Percentiles rank a stretch among this genome's conserved stretches.
Conservation (phyloP, 495 filamentous ascomycete species). For the Aspergillus diversus region DNA sequence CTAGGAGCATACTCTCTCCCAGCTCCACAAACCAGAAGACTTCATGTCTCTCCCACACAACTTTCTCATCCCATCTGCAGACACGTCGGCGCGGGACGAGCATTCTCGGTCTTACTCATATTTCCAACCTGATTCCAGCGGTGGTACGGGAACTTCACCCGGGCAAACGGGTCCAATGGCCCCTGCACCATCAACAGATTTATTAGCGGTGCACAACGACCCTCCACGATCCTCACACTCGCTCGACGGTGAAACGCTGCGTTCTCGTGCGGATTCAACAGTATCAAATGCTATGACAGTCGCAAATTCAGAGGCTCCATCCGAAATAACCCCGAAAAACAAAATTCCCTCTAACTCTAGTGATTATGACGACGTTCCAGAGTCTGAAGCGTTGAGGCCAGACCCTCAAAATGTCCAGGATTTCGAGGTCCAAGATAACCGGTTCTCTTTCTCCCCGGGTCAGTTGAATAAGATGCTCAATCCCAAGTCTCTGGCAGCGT, state of each 20-base stretch:
- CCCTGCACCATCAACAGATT: conserved; percentile 26
- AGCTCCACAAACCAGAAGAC: neutral
- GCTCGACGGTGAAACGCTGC: conserved; percentile 54
- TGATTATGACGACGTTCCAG: conserved; percentile 47
- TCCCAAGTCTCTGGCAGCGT: conserved; percentile 74
- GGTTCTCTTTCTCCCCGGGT: conserved; percentile 72
- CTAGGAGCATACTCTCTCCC: neutral
- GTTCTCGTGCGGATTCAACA: conserved; percentile 51
- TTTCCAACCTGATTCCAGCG: conserved; percentile 1
- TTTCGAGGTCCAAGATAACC: conserved; percentile 67
- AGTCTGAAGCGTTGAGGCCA: conserved; percentile 63
- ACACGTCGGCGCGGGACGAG: neutral
- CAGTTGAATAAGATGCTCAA: conserved; percentile 75
- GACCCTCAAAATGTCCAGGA: conserved; percentile 67
- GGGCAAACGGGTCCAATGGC: conserved; percentile 27
- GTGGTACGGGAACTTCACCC: conserved; percentile 28
- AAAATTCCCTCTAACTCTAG: conserved; percentile 22
- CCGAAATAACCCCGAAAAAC: conserved; percentile 36
- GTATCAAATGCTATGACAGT: conserved; percentile 46
- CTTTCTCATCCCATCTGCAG: neutral
- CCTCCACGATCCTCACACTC: conserved; percentile 45
- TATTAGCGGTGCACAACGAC: conserved; percentile 35
- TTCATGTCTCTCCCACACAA: neutral
- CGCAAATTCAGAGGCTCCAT: conserved; percentile 47
- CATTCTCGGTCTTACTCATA: neutral